Percentiles rank a stretch among this genome's conserved stretches.
These are phyloP conservation scores for Silene conica DNA, from an alignment of 148 eudicot species.

Conservation along the genomic window DNA sequence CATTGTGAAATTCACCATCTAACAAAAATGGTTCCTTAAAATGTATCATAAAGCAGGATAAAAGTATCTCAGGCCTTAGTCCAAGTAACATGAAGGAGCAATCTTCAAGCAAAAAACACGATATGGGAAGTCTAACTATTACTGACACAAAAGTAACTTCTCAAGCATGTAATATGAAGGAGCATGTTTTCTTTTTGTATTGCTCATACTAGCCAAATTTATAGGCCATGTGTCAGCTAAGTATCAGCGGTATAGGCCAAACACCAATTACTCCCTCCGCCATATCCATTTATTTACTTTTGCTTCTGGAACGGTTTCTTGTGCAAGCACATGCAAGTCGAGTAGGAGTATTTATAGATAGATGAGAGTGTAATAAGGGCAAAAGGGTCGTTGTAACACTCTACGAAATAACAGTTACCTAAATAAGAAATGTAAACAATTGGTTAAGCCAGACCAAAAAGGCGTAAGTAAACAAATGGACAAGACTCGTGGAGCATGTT, in stretches of 20 bases:
- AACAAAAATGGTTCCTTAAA: not conserved
- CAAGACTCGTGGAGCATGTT: too few relatives aligned
- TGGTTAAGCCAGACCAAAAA: too few relatives aligned
- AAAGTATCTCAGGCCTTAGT: not conserved
- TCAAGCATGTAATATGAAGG: too few relatives aligned
- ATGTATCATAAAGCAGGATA: not conserved
- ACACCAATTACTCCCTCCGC: not conserved
- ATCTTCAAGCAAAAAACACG: not conserved
- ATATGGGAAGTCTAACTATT: not conserved
- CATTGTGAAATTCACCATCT: not conserved
- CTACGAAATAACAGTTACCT: too few relatives aligned
- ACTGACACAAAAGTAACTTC: not conserved
- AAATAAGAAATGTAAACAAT: too few relatives aligned
- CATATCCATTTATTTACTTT: too few relatives aligned
- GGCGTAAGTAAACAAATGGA: too few relatives aligned
- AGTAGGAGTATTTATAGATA: too few relatives aligned
- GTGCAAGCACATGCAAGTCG: too few relatives aligned
- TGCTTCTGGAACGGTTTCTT: too few relatives aligned
- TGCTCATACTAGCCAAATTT: not conserved
- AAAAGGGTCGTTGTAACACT: too few relatives aligned
- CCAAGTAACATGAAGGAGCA: not conserved
- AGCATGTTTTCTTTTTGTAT: not conserved
- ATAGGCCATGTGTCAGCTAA: slow-evolving; percentile 1
- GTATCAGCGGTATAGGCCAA: not conserved
- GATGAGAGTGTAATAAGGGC: too few relatives aligned